phyloP scores from a whole-genome alignment of 371 early-diverging fungal genomes.

The Paraphysoderma sedebokerense region DNA sequence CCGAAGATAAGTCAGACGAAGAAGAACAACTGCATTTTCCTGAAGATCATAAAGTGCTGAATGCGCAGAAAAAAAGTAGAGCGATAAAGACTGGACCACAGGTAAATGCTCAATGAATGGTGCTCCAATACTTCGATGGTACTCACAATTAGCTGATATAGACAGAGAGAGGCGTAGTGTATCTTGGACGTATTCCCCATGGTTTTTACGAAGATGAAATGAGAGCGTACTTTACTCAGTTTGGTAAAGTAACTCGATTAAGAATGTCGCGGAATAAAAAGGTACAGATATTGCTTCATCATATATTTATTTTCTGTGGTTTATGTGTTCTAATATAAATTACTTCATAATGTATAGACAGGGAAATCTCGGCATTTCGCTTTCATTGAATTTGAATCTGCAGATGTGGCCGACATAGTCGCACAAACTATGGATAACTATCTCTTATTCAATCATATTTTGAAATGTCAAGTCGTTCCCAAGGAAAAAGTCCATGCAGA shows the following conservation, averaged over 20 bases:
- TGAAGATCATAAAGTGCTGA: no score
- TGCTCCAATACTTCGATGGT: no score
- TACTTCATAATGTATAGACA: conserved; percentile 24
- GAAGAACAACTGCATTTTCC: no score
- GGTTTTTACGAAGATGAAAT: conserved; percentile 91
- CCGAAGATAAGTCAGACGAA: no score
- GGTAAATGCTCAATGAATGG: no score
- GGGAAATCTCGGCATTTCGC: conserved; percentile 78
- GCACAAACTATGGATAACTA: conserved; percentile 94
- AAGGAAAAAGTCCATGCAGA: conserved; percentile 45
- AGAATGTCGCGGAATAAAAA: conserved; percentile 71
- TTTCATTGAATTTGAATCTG: conserved; percentile 68
- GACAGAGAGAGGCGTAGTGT: conserved; percentile 62
- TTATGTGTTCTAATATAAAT: neutral
- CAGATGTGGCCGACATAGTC: conserved; percentile 71
- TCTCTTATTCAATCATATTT: conserved; percentile 54
- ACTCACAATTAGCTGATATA: no score
- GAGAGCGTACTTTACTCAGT: conserved; percentile 74
- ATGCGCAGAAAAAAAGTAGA: no score
- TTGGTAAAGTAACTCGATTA: conserved; percentile 64
- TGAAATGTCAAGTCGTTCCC: conserved; percentile 61
- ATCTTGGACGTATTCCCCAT: conserved; percentile 80
- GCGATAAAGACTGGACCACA: no score
- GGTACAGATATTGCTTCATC: conserved; percentile 8
- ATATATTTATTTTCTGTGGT: neutral